Percentiles rank a stretch among this genome's conserved stretches.
phyloP scores from a whole-genome alignment of 2,329 filamentous ascomycete species.

The Stachybotrys echinatus region DNA sequence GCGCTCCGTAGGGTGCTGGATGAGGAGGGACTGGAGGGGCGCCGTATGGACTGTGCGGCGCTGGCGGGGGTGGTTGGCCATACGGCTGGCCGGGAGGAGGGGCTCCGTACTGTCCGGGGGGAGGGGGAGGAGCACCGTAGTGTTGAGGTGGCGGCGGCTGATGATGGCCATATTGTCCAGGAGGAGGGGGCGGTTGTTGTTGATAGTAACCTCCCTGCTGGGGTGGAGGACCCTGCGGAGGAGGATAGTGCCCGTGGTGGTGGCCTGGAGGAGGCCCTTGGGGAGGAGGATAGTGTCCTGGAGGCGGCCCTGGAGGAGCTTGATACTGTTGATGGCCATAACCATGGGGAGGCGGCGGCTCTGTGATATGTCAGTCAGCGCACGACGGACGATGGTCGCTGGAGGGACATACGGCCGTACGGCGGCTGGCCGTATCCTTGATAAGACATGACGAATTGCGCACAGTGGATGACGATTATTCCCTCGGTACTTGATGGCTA shows the following conservation, averaged over 20 bases:
- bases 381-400: background rate
- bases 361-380: constrained; percentile 14
- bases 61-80: constrained; percentile 23
- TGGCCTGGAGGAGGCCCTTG: constrained; percentile 3
- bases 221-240: constrained; percentile 13
- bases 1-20: constrained; percentile 30
- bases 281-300: constrained; percentile 18
- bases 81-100: constrained; percentile 17
- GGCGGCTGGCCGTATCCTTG: constrained; percentile 22
- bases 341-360: constrained; percentile 29
- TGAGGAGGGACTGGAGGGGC: too few species aligned
- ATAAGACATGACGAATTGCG: constrained; percentile 29
- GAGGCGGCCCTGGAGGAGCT: constrained; percentile 17
- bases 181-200: constrained; percentile 18
- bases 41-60: constrained; percentile 22
- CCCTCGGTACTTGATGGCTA: background rate
- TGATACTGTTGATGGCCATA: constrained; percentile 28
- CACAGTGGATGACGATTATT: too few species aligned
- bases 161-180: constrained; percentile 31
- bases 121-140: constrained; percentile 18
- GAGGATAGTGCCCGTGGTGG: constrained; percentile 19
- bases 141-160: constrained; percentile 31
- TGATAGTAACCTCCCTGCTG: constrained; percentile 14
- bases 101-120: constrained; percentile 29
- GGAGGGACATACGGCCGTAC: constrained; percentile 20